Base-by-base conservation (phyloP, 495 filamentous ascomycete species). In the Melanomma pulvis-pyrius region DNA sequence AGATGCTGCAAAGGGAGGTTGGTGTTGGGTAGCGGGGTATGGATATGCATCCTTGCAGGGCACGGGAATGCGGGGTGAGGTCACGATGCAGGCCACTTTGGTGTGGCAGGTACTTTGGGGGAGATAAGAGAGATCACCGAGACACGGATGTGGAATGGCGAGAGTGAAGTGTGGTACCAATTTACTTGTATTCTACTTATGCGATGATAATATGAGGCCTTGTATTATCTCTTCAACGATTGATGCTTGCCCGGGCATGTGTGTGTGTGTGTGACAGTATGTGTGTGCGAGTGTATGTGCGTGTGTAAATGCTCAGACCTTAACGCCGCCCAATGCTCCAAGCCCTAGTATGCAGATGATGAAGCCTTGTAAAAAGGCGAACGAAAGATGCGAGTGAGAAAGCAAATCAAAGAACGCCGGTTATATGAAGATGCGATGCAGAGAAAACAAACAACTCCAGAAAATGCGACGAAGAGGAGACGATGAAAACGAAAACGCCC, bases 61-160 rank as follows among this genome's bases (percentile, higher is more conserved):
- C n/a, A n/a, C n/a, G 46, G 36, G 44, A 50, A 52, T 61, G 63
- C 63, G 63, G 63, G 63, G 63, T 67, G 63, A 67, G 56, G 47
- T 67, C 63, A 67, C 57, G 48, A 48, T 49, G 25, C 56, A 47
- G 32, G 36, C 25, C 32, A 19, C 9, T 53, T 41, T 52, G 29
- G 62, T 52, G 53, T 26, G 26, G 2, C 24, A 25, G 32, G 13
- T 36, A 36, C 32, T 36, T 36, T 36, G 32, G 13, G 32, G 6
- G 32, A 6, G 32, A 36, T 36, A 7, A 44, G n/a, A n/a, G n/a
- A n/a, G 30, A 12, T 34, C 12, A 5, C 5, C 5, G 12, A 34
- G 30, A 5, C 30, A 34, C 25, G 30, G 47, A 29, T 44, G 29
- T 44, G 26, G 34, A 39, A 7, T 4, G 6, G n/a, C 4, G 48